Percentiles rank a stretch among this genome's conserved stretches.
Conservation (phyloP, 1,284 basidiomycete species). For the Ustilago vetiveriae region DNA sequence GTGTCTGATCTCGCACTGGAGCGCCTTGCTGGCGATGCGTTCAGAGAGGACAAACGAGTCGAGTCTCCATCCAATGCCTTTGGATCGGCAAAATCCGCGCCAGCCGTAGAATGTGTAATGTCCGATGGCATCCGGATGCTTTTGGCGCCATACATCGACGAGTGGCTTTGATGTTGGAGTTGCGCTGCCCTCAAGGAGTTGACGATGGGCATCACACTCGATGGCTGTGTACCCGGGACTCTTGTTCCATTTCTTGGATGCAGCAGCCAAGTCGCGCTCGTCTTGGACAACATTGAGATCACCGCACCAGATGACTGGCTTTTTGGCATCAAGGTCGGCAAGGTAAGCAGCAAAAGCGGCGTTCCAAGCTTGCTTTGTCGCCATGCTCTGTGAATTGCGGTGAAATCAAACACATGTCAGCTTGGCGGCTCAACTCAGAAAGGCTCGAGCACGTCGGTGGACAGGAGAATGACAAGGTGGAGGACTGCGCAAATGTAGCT, state of each 20-base stretch:
- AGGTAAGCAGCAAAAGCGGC: constrained; percentile 73
- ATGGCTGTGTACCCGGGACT: constrained; percentile 69
- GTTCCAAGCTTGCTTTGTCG: constrained; percentile 57
- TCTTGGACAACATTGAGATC: constrained; percentile 82
- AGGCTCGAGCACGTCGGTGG: too few relatives aligned
- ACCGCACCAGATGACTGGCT: constrained; percentile 88
- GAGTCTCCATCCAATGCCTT: constrained; percentile 85
- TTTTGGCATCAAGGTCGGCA: constrained; percentile 76
- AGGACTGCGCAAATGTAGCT: constrained; percentile 19
- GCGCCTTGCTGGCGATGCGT: constrained; percentile 74
- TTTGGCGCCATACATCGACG: constrained; percentile 81
- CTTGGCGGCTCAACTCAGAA: too few relatives aligned
- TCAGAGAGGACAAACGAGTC: constrained; percentile 75
- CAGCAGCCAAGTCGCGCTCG: constrained; percentile 66
- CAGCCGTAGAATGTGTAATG: constrained; percentile 88
- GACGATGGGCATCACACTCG: constrained; percentile 70
- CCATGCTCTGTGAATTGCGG: constrained; percentile 24
- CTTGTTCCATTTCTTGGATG: constrained; percentile 69
- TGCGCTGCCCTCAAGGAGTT: constrained; percentile 60
- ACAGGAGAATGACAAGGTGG: too few relatives aligned
- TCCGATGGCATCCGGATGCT: constrained; percentile 73
- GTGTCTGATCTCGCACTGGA: constrained; percentile 80
- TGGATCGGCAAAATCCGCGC: constrained; percentile 80
- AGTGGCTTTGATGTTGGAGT: constrained; percentile 69
- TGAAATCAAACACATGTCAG: neutral